Evolutionary conservation across 345 rosid genomes (phyloP).

Genomic region (Moringa oleifera): DNA sequence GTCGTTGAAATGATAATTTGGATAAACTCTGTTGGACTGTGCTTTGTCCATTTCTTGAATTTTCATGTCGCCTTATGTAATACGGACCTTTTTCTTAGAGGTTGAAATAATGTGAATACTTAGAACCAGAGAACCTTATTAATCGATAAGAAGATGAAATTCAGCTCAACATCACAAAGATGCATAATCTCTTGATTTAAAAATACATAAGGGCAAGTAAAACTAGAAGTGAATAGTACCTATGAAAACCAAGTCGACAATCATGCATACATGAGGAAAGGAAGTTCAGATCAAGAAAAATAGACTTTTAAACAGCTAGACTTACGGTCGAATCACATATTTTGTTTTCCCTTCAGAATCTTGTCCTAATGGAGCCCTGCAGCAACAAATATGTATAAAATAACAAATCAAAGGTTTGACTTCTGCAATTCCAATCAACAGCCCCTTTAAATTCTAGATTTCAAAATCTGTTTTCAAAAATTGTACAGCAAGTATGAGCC

Average conservation of each 20-base stretch:
- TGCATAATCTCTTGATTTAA: no score
- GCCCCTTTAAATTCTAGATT: neutral
- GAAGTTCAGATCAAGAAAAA: conserved; percentile 1
- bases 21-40: no score
- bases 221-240: neutral
- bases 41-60: no score
- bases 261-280: conserved; percentile 1
- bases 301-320: conserved; percentile 16
- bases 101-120: no score
- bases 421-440: no score
- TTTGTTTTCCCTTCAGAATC: conserved; percentile 83
- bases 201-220: no score
- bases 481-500: neutral
- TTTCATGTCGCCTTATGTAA: no score
- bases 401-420: neutral
- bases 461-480: neutral
- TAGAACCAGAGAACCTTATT: no score
- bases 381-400: conserved; percentile 16
- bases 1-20: no score
- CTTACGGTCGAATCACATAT: conserved; percentile 94
- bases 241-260: conserved; percentile 2
- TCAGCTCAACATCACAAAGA: no score
- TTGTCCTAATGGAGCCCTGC: conserved; percentile 80
- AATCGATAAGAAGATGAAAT: no score
- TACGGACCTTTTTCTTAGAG: no score